These are phyloP conservation scores for Bacterosira constricta DNA, from an alignment of 108 stramenopile species.

Conservation along the genomic window DNA sequence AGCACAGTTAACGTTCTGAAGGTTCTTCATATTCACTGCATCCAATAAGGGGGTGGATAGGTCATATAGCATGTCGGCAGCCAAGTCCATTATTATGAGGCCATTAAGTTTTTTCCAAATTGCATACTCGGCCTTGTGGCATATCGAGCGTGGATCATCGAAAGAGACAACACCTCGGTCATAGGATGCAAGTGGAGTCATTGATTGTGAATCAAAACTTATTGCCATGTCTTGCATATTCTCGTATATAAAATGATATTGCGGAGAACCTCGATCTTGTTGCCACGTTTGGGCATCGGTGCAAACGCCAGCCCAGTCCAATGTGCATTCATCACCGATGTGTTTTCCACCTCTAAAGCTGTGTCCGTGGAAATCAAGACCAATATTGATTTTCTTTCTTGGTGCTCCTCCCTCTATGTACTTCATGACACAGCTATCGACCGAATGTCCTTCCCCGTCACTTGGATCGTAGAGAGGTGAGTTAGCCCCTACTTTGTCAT, in stretches of 20 bases:
- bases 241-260: conserved; percentile 23
- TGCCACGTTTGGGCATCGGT: conserved; percentile 22
- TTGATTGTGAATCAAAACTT: conserved; percentile 5
- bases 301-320: conserved; percentile 27
- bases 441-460: conserved; percentile 14
- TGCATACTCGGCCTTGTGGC: conserved; percentile 32
- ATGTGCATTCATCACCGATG: conserved; percentile 17
- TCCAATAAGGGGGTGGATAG: conserved; percentile 33
- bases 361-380: conserved; percentile 31
- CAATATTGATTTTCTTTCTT: conserved; percentile 31
- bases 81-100: conserved; percentile 16
- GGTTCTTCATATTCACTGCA: conserved; percentile 22
- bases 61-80: conserved; percentile 23
- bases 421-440: conserved; percentile 13
- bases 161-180: conserved; percentile 19
- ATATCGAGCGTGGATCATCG: conserved; percentile 32
- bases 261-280: conserved; percentile 28
- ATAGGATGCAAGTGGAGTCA: conserved; percentile 10
- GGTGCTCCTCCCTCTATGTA: conserved; percentile 25
- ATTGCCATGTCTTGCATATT: neutral
- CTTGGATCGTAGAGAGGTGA: conserved; percentile 27
- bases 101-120: conserved; percentile 19
- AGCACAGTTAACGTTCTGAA: conserved; percentile 15
- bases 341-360: conserved; percentile 17
- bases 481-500: conserved; percentile 12